Percentiles rank a stretch among this genome's conserved stretches.
Evolutionary conservation across 139 green algal genomes (phyloP).

Genomic region (Nannochloris sp.): DNA sequence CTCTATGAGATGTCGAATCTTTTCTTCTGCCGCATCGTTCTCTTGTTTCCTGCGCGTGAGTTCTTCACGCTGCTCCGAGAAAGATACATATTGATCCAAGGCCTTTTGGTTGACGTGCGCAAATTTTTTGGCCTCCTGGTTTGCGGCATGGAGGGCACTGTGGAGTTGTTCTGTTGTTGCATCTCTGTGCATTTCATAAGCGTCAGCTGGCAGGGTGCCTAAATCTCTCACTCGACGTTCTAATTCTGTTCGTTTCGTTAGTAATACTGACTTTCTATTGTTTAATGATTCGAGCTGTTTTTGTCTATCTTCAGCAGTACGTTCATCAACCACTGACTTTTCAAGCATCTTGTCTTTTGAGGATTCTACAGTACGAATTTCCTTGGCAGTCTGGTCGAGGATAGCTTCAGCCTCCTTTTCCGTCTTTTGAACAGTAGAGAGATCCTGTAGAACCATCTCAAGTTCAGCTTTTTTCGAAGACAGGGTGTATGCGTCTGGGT

Average conservation of each 20-base stretch:
- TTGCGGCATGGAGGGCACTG: constrained; percentile 44
- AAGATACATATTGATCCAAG: constrained; percentile 91
- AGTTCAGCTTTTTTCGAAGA: constrained; percentile 17
- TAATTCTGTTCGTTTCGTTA: constrained; percentile 54
- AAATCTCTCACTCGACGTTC: constrained; percentile 80
- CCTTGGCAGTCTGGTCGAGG: background rate
- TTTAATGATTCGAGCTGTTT: constrained; percentile 51
- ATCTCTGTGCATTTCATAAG: constrained; percentile 65
- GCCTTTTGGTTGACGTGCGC: constrained; percentile 91
- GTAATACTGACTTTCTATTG: constrained; percentile 35
- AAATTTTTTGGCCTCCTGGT: constrained; percentile 57
- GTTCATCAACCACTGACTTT: constrained; percentile 16
- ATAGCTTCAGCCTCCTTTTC: constrained; percentile 7
- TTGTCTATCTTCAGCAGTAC: constrained; percentile 1
- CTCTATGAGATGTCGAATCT: constrained; percentile 76
- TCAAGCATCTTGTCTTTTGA: constrained; percentile 37
- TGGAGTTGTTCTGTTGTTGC: constrained; percentile 49
- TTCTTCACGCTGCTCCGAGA: constrained; percentile 83
- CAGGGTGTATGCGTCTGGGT: constrained; percentile 21
- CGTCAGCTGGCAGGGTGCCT: constrained; percentile 77
- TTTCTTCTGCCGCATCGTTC: constrained; percentile 47
- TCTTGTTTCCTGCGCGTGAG: constrained; percentile 39
- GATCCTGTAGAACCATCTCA: background rate
- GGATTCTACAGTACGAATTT: constrained; percentile 22
- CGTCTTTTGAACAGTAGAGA: constrained; percentile 7